Base-by-base conservation (phyloP, 1,139 yeast species). In the Sporopachydermia cereana region DNA sequence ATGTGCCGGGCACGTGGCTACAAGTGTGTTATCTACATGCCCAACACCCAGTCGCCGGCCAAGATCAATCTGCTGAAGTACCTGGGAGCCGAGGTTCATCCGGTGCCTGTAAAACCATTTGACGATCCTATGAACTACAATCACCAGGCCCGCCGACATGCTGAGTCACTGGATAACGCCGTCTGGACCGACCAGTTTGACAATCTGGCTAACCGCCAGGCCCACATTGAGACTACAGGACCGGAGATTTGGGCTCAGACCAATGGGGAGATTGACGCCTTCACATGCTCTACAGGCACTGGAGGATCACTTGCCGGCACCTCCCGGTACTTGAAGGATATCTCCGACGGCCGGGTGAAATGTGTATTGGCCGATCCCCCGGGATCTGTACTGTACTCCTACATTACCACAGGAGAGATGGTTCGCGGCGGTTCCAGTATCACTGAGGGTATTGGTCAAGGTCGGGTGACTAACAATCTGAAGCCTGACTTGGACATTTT, bases 381-480 rank as follows among this genome's bases (percentile, higher is more conserved):
- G 3, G 96, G 96, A 46, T 79, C 91, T 2, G 85, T 84, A 43
- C 71, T 88, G 46, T 84, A 84, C 64, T 76, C 88, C 12, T 86
- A 81, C 58, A 76, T 88, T 50, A 76, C 74, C 50, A 71, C 83
- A 7, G 75, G 76, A 16, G 86, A 88, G 20, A 67, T 76, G 55
- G 69, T 73, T 42, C 72, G 88, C 54, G 76, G 76, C 2, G 96
- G 96, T 24, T 74, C 84, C 2, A 83, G 95, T 1, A 86, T 89
- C 62, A 88, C 96, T 17, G 96, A 88, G 64, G 96, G 96, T 36
- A 85, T 88, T 63, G 96, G 96, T 31, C 96, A 88, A 64, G 96
- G 95, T 43, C 74, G 96, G 55, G 82, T 88, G 54, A 88, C 96
- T 5, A 83, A 76, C 51, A 88, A 88, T 60, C 72, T 88, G 63